These are phyloP conservation scores for Straminergon stramineum DNA, from an alignment of 225 moss, liverwort and hornwort species.

Conservation along the genomic window DNA sequence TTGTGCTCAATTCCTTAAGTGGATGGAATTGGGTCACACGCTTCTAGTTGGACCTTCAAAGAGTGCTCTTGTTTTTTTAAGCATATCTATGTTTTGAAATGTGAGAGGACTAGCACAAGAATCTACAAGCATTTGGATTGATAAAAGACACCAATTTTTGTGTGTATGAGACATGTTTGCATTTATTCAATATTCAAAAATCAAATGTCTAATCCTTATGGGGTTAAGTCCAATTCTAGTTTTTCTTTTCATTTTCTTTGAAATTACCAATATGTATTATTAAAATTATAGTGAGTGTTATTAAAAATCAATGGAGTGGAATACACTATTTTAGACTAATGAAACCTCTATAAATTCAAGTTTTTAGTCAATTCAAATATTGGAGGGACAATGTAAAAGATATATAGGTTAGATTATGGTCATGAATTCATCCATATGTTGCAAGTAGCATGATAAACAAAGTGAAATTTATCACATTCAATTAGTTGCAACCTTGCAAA, in stretches of 20 bases:
- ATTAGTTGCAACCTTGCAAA: neutral
- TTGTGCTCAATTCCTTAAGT: too few species aligned
- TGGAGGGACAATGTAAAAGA: neutral
- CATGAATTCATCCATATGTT: neutral
- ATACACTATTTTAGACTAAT: neutral
- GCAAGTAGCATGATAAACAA: neutral
- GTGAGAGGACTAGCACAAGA: neutral
- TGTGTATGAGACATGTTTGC: neutral
- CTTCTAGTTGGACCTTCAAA: too few species aligned
- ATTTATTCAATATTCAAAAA: accelerated
- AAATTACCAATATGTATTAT: neutral
- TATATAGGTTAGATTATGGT: neutral
- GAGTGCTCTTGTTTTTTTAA: too few species aligned
- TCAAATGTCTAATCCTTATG: too few species aligned
- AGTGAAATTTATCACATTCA: neutral
- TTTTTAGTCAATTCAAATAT: neutral
- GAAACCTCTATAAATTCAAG: neutral
- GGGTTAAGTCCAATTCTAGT: neutral
- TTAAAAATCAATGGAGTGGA: neutral
- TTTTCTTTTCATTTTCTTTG: neutral
- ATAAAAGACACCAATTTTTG: neutral
- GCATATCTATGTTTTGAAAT: neutral
- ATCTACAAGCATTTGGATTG: neutral
- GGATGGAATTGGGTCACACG: too few species aligned
- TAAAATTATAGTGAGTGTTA: neutral